A percentile compares a stretch with the other conserved stretches of the same genome.
Conservation (phyloP, 2,329 filamentous ascomycete species). For the Leptographium lundbergii region DNA sequence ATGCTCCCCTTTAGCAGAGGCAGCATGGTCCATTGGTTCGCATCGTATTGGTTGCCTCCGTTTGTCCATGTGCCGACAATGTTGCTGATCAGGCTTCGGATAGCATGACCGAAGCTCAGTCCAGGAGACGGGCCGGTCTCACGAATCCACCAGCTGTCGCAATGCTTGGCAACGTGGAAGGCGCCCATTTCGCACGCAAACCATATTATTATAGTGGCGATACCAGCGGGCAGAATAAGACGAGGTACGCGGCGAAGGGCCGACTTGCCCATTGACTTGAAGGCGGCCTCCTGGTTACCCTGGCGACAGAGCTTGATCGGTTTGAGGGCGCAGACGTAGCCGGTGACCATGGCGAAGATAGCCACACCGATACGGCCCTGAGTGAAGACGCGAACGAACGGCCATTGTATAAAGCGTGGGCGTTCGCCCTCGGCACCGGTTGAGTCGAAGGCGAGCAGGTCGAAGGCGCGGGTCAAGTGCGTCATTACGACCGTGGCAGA, state of each 20-base stretch:
- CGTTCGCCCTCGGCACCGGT: slow-evolving; percentile 25
- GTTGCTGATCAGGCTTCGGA: slow-evolving; percentile 30
- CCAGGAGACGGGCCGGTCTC: slow-evolving; percentile 31
- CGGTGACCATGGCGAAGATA: slow-evolving; percentile 53
- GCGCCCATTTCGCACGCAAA: slow-evolving; percentile 38
- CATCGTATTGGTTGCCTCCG: slow-evolving; percentile 38
- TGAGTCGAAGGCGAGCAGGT: slow-evolving; percentile 33
- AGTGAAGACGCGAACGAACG: slow-evolving; percentile 44
- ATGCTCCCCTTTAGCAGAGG: slow-evolving; percentile 43
- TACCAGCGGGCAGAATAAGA: slow-evolving; percentile 42
- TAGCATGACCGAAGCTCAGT: slow-evolving; percentile 24
- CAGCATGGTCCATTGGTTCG: slow-evolving; percentile 45
- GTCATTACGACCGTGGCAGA: slow-evolving; percentile 42
- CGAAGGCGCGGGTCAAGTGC: slow-evolving; percentile 39
- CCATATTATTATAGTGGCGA: slow-evolving; percentile 44
- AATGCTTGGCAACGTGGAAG: slow-evolving; percentile 40
- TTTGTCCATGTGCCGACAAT: slow-evolving; percentile 38
- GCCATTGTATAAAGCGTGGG: slow-evolving; percentile 41
- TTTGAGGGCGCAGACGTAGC: slow-evolving; percentile 51
- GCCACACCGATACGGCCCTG: slow-evolving; percentile 53
- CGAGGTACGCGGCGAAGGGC: slow-evolving; percentile 46
- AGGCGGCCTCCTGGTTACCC: slow-evolving; percentile 39
- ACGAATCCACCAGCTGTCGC: slow-evolving; percentile 47
- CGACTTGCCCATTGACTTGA: slow-evolving; percentile 40
- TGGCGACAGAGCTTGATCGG: slow-evolving; percentile 41